These are phyloP conservation scores for Farysia itapuensis DNA, from an alignment of 1,284 basidiomycete genomes.

Conservation along the genomic window DNA sequence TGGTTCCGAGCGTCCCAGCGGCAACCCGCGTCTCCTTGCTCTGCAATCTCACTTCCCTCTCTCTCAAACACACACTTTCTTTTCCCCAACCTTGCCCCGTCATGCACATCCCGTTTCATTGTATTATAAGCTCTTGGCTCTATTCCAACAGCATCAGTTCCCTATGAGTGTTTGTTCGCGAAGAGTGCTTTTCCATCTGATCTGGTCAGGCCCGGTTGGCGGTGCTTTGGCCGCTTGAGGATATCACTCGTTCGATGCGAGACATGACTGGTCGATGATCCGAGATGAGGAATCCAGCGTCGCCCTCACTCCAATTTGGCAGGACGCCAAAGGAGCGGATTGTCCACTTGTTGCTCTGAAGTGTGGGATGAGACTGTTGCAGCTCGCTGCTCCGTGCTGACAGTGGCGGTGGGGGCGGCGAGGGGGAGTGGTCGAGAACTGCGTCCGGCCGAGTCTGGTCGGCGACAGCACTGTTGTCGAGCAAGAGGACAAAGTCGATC, in stretches of 20 bases:
- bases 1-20: no score
- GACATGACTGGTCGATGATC: slow-evolving; percentile 41
- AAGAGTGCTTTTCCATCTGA: no score
- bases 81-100: no score
- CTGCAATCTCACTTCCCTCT: no score
- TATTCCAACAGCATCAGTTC: not conserved
- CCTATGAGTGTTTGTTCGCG: no score
- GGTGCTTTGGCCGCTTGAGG: no score
- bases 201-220: no score
- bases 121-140: no score
- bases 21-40: no score
- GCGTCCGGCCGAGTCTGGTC: slow-evolving; percentile 20
- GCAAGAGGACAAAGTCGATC: slow-evolving; percentile 41
- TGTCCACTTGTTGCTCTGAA: slow-evolving; percentile 10
- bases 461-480: slow-evolving; percentile 19
- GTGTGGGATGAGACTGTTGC: not conserved
- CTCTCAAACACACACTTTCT: no score
- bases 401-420: not conserved
- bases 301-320: slow-evolving; percentile 41
- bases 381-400: not conserved
- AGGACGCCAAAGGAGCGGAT: slow-evolving; percentile 30
- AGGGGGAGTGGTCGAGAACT: slow-evolving; percentile 7
- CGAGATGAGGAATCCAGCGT: slow-evolving; percentile 37
- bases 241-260: slow-evolving; percentile 11
- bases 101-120: not conserved